Percentiles rank a stretch among this genome's conserved stretches.
phyloP scores from a whole-genome alignment of 2,329 filamentous ascomycete species.

The Aspergillus fumigatiaffinis region DNA sequence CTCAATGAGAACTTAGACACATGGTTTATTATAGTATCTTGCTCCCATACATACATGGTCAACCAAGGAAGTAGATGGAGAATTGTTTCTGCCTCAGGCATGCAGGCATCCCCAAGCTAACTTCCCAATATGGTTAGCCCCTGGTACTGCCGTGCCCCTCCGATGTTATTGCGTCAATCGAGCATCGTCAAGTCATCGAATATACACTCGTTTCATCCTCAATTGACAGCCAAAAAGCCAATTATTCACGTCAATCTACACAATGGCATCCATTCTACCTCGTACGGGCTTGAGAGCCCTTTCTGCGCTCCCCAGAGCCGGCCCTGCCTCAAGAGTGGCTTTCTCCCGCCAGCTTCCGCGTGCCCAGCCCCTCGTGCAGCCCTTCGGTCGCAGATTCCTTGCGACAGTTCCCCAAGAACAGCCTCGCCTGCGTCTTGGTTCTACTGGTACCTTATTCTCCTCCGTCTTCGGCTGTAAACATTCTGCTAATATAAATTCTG shows the following conservation, averaged over 20 bases:
- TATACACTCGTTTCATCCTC: not conserved
- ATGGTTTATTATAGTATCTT: not conserved
- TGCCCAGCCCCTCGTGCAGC: slow-evolving; percentile 20
- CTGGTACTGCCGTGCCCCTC: not conserved
- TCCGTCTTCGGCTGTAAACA: not conserved
- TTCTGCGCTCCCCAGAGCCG: slow-evolving; percentile 19
- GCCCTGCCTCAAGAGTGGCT: slow-evolving; percentile 14
- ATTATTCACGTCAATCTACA: not conserved
- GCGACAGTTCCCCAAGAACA: slow-evolving; percentile 27
- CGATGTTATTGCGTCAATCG: not conserved
- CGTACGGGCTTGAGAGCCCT: slow-evolving; percentile 25
- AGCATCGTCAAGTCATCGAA: not conserved
- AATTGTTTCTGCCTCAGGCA: not conserved
- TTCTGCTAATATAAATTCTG: not conserved
- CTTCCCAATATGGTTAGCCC: not conserved
- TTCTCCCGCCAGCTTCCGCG: slow-evolving; percentile 16
- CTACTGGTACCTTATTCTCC: slow-evolving; percentile 23
- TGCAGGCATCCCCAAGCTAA: not conserved
- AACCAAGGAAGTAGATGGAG: not conserved
- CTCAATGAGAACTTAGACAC: no score
- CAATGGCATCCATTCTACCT: slow-evolving; percentile 28
- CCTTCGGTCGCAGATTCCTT: slow-evolving; percentile 27
- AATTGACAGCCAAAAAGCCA: not conserved
- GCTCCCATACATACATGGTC: not conserved
- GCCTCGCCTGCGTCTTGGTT: slow-evolving; percentile 32